These are phyloP conservation scores for Cephaloascus fragrans DNA, from an alignment of 805 yeast genomes.

Conservation along the genomic window DNA sequence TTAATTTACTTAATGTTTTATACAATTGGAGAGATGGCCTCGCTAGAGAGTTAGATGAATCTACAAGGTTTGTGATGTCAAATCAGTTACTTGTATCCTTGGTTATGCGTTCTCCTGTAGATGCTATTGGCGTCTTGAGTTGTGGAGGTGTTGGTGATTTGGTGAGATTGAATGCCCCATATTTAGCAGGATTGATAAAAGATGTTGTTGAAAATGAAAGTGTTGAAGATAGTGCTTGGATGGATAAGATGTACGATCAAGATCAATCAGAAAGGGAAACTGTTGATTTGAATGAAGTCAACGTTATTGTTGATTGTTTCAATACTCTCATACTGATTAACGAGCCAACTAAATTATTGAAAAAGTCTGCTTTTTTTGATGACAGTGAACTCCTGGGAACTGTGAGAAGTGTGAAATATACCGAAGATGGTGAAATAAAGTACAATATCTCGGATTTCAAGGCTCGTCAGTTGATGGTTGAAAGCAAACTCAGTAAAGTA, in stretches of 20 bases:
- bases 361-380: slow-evolving; percentile 1
- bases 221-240: slow-evolving; percentile 25
- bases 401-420: slow-evolving; percentile 1
- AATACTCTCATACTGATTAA: slow-evolving; percentile 2
- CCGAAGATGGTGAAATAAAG: neutral
- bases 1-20: slow-evolving; percentile 47
- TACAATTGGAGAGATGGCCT: slow-evolving; percentile 75
- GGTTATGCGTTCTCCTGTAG: slow-evolving; percentile 48
- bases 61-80: slow-evolving; percentile 74
- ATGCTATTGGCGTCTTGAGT: slow-evolving; percentile 42
- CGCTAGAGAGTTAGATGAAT: slow-evolving; percentile 78
- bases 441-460: slow-evolving; percentile 5
- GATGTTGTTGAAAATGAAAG: slow-evolving; percentile 22
- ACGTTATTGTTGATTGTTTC: slow-evolving; percentile 10
- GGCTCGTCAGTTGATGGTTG: slow-evolving; percentile 7
- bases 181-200: slow-evolving; percentile 48
- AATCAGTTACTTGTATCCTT: slow-evolving; percentile 64
- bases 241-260: slow-evolving; percentile 15
- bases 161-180: slow-evolving; percentile 49
- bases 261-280: slow-evolving; percentile 2
- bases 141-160: slow-evolving; percentile 38
- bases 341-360: neutral
- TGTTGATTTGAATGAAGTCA: slow-evolving; percentile 11
- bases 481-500: neutral
- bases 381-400: neutral